These are phyloP conservation scores for Durio zibethinus DNA, from an alignment of 345 rosid species.

Conservation along the genomic window DNA sequence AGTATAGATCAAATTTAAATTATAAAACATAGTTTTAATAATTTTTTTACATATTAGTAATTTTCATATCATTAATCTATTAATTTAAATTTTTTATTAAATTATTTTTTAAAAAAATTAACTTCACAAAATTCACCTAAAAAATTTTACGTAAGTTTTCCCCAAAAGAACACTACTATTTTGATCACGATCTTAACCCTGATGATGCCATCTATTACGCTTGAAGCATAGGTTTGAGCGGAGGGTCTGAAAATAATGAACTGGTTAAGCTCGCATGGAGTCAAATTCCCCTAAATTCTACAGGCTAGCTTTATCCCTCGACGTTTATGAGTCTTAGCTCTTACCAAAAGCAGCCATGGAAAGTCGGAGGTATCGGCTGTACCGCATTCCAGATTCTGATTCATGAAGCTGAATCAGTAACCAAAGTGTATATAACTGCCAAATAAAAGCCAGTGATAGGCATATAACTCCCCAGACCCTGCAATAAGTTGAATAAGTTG, in stretches of 20 bases:
- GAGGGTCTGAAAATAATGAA: not conserved
- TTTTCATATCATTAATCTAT: too few relatives aligned
- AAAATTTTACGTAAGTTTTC: too few relatives aligned
- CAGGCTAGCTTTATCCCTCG: not conserved
- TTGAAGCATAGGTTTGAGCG: too few relatives aligned
- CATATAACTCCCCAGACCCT: conserved; percentile 56
- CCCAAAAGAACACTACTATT: too few relatives aligned
- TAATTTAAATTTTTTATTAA: too few relatives aligned
- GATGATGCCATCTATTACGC: too few relatives aligned
- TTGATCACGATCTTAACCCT: too few relatives aligned
- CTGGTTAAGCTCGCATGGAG: not conserved
- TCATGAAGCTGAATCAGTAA: conserved; percentile 54
- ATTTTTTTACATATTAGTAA: too few relatives aligned
- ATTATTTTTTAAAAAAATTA: too few relatives aligned
- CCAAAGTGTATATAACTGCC: conserved; percentile 64
- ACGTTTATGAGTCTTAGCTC: not conserved
- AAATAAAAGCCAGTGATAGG: conserved; percentile 40
- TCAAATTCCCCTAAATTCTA: not conserved
- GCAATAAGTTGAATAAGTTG: conserved; percentile 13
- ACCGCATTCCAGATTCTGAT: conserved; percentile 43
- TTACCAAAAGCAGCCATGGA: conserved; percentile 59
- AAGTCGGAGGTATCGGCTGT: conserved; percentile 55
- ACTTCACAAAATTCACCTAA: too few relatives aligned
- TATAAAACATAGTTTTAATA: too few relatives aligned
- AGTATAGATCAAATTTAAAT: too few relatives aligned